Evolutionary conservation across 2,329 filamentous ascomycete genomes (phyloP), one percentile per base, ranked within the genome.

Genomic region (Davidsoniella australis): DNA sequence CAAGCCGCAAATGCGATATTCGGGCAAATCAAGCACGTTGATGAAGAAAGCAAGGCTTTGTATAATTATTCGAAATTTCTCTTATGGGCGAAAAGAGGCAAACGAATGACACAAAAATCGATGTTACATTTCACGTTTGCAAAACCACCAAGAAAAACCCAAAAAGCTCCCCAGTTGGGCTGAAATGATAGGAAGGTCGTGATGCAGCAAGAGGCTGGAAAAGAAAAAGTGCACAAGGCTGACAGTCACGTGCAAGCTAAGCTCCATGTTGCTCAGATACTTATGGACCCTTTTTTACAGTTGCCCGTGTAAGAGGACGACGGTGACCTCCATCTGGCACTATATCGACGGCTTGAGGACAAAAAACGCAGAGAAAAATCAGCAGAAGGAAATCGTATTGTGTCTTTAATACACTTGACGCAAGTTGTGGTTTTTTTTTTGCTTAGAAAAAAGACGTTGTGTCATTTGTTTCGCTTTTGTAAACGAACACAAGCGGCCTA

Each of bases 181-280:
- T 18, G 29, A 33, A 29, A 17, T 41, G 40, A 5, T 23, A 23
- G 20, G 29, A 17, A 26, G 4, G 39, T 52, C 46, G 50, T 37
- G 50, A 52, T 52, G 29, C 37, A 33, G 18, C 46, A 45, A 42
- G 20, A 52, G 50, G 50, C 46, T 49, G 46, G 16, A 12, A 41
- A 33, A 33, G 5, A 45, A 49, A 48, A 47, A 43, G 18, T 41
- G 18, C 46, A 41, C 52, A 50, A 55, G 52, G 52, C 54, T 55
- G 45, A 47, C 12, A n/a, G 42, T 52, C 50, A 52, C 50, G 50
- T 52, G 50, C 12, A 2, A 18, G 14, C 1, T 9, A 38, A 16
- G 2, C 12, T 33, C 24, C 14, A 18, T 23, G 42, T 46, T 41
- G 10, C 2, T n/a, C 17, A 2, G 4, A 49, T 39, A 39, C 12